Base-by-base conservation (phyloP, 164 flowering plant species). In the Akebia trifoliata region DNA sequence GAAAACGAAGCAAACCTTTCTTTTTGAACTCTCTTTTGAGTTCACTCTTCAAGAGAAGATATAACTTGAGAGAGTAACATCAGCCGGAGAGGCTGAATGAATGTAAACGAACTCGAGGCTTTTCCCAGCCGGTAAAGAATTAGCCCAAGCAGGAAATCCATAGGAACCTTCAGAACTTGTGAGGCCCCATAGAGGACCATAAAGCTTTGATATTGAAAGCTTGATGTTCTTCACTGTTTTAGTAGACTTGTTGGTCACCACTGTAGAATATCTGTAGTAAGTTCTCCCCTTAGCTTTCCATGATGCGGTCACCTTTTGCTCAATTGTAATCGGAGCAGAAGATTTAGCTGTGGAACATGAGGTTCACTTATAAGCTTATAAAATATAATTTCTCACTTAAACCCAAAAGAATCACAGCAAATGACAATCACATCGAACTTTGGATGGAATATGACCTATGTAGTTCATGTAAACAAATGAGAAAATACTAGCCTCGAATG, bases 161-260 rank as follows among this genome's bases (percentile, higher is more conserved):
- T 83, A 88, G 6, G 75, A 68, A 21, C 73, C 64, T 1, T 76
- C 78, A 0, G 64, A 61, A 50, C 72, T 75, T 9, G 69, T 57
- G 17, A 91, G 86, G 18, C 97, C 97, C 95, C 96, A 91, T 6
- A 86, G 42, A 20, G 97, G 94, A 47, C 97, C 97, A 47, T 84
- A 81, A 18, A 91, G 89, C 61, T 86, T 73, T 26, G 83, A 64
- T n/a, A 91, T 70, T 10, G 81, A 73, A 49, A 91, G 78, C 73
- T 80, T 73, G 50, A 91, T 64, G 59, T 76, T 63, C 59, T 64
- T 84, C 39, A 91, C 31, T 2, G 77, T 75, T 72, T 83, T 88
- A 1, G 45, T 14, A 0, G 96, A 88, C 34, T 79, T 82, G 82
- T 91, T 91, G 8, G 82, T 82, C 25, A 91, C 74, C 4, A 59